Conservation (phyloP, 1,139 yeast species). For the Debaryomycetaceae sp. region DNA sequence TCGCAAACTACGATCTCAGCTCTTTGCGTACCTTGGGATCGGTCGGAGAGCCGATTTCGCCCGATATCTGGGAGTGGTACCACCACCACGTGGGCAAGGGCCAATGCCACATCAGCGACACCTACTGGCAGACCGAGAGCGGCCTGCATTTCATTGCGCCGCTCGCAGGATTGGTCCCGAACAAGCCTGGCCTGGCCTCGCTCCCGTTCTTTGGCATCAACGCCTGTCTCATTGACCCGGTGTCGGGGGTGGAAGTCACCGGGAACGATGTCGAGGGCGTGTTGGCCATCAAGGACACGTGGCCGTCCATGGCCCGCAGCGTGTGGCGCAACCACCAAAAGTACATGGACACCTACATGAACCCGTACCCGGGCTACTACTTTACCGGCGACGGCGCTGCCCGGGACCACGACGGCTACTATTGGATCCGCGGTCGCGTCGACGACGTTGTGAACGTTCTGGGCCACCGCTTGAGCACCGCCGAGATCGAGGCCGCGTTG, state of each 20-base stretch:
- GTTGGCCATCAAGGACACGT: conserved; percentile 73
- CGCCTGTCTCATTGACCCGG: conserved; percentile 87
- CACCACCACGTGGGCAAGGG: conserved; percentile 83
- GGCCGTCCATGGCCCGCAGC: conserved; percentile 99
- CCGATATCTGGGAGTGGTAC: conserved; percentile 99
- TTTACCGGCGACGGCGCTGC: conserved; percentile 99
- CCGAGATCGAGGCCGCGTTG: conserved; percentile 92
- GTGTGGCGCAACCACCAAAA: conserved; percentile 87
- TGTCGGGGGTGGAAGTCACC: conserved; percentile 65
- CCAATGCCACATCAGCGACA: conserved; percentile 81
- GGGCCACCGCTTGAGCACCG: conserved; percentile 94
- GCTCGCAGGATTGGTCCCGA: conserved; percentile 86
- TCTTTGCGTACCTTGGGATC: conserved; percentile 92
- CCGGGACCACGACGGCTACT: conserved; percentile 92
- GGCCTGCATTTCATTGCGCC: conserved; percentile 96
- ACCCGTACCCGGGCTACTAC: conserved; percentile 93
- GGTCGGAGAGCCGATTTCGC: conserved; percentile 97
- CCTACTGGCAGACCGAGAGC: conserved; percentile 98
- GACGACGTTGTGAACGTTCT: conserved; percentile 97
- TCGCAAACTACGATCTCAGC: conserved; percentile 77
- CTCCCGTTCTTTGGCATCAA: conserved; percentile 94
- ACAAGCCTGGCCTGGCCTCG: conserved; percentile 96
- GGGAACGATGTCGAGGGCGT: conserved; percentile 97
- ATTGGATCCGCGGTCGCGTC: conserved; percentile 98
- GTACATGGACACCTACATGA: conserved; percentile 86